Base-by-base conservation (phyloP, 108 stramenopile genomes). In the Stephanodiscus triporus region DNA sequence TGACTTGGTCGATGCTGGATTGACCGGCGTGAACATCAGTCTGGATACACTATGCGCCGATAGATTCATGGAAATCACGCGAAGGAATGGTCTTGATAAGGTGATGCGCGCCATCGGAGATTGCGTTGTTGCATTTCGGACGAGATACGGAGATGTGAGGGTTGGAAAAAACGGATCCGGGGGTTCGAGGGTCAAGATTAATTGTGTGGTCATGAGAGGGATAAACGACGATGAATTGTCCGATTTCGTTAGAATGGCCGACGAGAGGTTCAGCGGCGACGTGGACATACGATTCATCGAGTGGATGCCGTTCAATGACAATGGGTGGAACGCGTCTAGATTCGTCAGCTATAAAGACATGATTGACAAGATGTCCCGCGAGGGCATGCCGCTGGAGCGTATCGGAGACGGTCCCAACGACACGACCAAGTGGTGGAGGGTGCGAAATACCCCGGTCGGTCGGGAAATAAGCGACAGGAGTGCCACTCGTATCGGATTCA, bases 221-320 rank as follows among this genome's bases (percentile, higher is more conserved):
- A 79, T 88, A 36, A 99, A 98, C 79, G 91, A 92, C 19, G 89
- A 92, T 58, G 98, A 98, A 71, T 58, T 98, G 1, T 66, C 72
- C 24, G 95, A 96, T 63, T 98, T 99, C 86, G 87, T 82, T 6
- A 66, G 68, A 36, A 61, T 96, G 56, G 85, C 95, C n/a, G 73
- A 84, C 37, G 67, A 90, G 6, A 42, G 26, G 2, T 80, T 73
- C 68, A 64, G 83, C 19, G 86, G 84, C 16, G 62, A 84, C 40
- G 77, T 98, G 14, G 93, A 97, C 58, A 85, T 98, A 42, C 90
- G 99, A 6, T 99, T 99, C 73, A 99, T 99, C 60, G 99, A 99
- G 86, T 97, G 96, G 94, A 99, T 99, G 99, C 99, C 99, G 24
- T 99, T 99, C 72, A 90, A 94, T 63, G 94, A 91, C 66, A 99